Conservation (phyloP, 371 early-diverging fungal genomes). For the Rozella allomycis region DNA sequence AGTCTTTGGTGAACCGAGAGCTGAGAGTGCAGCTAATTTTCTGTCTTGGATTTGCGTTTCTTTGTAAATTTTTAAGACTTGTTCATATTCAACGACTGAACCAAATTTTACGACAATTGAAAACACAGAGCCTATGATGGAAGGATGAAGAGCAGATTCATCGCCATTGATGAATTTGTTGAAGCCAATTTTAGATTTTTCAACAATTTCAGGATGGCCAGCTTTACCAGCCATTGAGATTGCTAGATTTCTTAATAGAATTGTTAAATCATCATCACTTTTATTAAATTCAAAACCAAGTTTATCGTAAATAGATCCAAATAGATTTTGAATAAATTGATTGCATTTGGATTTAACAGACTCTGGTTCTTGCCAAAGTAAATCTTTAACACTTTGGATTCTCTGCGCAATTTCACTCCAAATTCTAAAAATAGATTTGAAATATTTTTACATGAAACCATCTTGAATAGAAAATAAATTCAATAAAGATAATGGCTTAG, state of each 20-base stretch:
- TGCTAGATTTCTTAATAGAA: constrained; percentile 23
- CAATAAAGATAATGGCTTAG: constrained; percentile 34
- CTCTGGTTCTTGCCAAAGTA: constrained; percentile 18
- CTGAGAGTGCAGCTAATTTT: constrained; percentile 45
- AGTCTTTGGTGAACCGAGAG: constrained; percentile 46
- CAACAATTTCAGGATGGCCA: constrained; percentile 17
- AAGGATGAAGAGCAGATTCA: constrained; percentile 43
- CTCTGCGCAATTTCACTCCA: constrained; percentile 21
- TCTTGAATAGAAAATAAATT: constrained; percentile 32
- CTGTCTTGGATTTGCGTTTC: constrained; percentile 41
- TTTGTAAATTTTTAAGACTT: constrained; percentile 43
- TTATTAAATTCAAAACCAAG: constrained; percentile 32
- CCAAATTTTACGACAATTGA: constrained; percentile 43
- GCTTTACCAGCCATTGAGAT: constrained; percentile 22
- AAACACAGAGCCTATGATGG: constrained; percentile 59
- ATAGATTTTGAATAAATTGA: constrained; percentile 21
- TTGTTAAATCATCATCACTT: constrained; percentile 15
- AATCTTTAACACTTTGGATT: constrained; percentile 12
- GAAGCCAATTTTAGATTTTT: constrained; percentile 37
- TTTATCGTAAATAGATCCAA: constrained; percentile 16
- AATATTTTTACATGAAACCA: constrained; percentile 25
- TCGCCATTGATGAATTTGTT: constrained; percentile 26
- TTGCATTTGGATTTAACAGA: constrained; percentile 13
- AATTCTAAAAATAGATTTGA: constrained; percentile 5
- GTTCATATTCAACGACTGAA: constrained; percentile 43